Percentiles rank a stretch among this genome's conserved stretches.
Conservation (phyloP, 352 stramenopile genomes). For the Pythium brachiatum region DNA sequence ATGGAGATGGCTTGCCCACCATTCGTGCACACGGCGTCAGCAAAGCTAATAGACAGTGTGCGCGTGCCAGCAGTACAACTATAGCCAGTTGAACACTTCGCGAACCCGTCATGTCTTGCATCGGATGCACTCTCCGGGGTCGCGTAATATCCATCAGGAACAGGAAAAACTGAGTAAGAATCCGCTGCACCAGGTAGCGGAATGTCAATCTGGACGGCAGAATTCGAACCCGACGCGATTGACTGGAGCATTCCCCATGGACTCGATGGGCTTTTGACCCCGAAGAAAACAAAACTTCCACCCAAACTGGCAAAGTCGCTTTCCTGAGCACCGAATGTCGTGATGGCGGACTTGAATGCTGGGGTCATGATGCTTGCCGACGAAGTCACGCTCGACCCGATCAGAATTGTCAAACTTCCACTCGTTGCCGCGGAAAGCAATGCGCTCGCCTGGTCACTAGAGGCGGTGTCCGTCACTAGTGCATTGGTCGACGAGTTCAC, state of each 20-base stretch:
- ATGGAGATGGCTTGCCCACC: constrained; percentile 37
- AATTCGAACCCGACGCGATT: not conserved
- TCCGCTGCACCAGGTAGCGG: constrained; percentile 30
- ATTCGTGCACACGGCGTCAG: constrained; percentile 31
- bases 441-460: not conserved
- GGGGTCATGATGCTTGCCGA: not conserved
- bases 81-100: constrained; percentile 41
- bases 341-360: constrained; percentile 14
- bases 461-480: not conserved
- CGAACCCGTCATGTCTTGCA: constrained; percentile 31
- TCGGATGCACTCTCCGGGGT: constrained; percentile 35
- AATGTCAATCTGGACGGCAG: constrained; percentile 18
- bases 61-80: constrained; percentile 35
- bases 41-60: constrained; percentile 32
- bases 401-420: constrained; percentile 20
- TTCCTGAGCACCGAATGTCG: constrained; percentile 16
- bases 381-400: constrained; percentile 24
- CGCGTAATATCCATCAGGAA: constrained; percentile 50
- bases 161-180: constrained; percentile 29
- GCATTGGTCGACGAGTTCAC: not conserved
- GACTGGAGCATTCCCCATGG: constrained; percentile 17
- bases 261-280: constrained; percentile 15
- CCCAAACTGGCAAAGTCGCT: constrained; percentile 8
- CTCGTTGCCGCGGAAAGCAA: constrained; percentile 11
- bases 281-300: constrained; percentile 29